Evolutionary conservation across 2,329 filamentous ascomycete genomes (phyloP), one percentile per base, ranked within the genome.

Genomic region (Colletotrichum simmondsii): DNA sequence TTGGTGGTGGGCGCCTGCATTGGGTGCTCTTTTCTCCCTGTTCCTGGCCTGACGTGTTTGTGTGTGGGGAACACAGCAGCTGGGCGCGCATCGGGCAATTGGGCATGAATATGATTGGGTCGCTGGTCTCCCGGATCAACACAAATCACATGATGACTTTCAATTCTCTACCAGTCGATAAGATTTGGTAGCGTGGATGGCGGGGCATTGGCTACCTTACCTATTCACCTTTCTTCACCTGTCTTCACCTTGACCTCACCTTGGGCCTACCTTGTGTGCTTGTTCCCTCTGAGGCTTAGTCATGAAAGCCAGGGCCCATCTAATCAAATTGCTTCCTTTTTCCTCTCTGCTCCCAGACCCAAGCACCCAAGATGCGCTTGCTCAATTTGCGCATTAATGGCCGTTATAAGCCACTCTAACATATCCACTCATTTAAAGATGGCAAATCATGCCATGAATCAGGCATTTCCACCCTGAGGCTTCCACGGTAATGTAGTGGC

Each of bases 91-190:
- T 28, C 28, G 28, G 53, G 49, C 37, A 26, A 5, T 66, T 70
- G 65, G 65, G 60, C 11, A 59, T 70, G 65, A 65, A 53, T 59
- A 72, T 56, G 60, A 60, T 72, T 65, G 70, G 70, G 70, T 14
- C 26, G 11, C n/a, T 35, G 26, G 26, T 60, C 5, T n/a, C 12
- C 32, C 6, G n/a, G 30, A 58, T 63, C 53, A 63, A 59, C 52
- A 62, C 7, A 14, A 2, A 30, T 71, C 65, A 72, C 59, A 56
- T 72, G 70, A 64, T 5, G 7, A 3, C 1, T 0, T 1, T 16
- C 0, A 14, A 2, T 4, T 0, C 2, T 1, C 19, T 4, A 14
- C 63, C 64, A 71, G 62, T 71, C 11, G 68, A 68, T 68, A 57
- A 24, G 14, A n/a, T 1, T 11, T 4, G 22, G 66, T 70, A 54